Conservation (phyloP, 2,329 filamentous ascomycete genomes). For the Talaromyces islandicus region DNA sequence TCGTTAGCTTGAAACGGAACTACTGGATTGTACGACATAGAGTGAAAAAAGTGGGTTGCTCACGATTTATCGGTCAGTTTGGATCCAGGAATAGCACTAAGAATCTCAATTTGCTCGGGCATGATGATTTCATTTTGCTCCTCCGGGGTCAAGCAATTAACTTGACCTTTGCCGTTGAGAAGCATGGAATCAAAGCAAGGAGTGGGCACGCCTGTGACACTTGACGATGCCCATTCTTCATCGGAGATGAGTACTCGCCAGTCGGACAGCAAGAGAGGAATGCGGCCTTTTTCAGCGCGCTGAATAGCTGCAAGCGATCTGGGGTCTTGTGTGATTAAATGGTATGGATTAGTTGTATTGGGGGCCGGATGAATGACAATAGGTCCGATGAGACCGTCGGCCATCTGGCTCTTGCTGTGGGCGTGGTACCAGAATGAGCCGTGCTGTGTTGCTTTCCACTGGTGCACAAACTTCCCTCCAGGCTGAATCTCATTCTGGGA, state of each 20-base stretch:
- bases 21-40: too few species aligned
- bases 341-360: constrained; percentile 41
- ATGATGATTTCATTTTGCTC: too few species aligned
- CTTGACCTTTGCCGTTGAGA: not conserved
- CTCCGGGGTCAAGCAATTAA: too few species aligned
- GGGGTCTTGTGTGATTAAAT: constrained; percentile 38
- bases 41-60: too few species aligned
- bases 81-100: too few species aligned
- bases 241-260: constrained; percentile 49
- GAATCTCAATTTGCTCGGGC: too few species aligned
- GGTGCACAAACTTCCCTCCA: constrained; percentile 44
- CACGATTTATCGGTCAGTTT: too few species aligned
- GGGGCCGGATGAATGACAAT: constrained; percentile 43
- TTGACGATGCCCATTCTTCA: constrained; percentile 15
- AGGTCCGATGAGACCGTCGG: constrained; percentile 54
- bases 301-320: constrained; percentile 38
- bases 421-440: constrained; percentile 58
- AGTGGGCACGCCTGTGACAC: too few species aligned
- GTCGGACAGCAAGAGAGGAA: constrained; percentile 49
- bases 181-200: not conserved
- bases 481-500: constrained; percentile 48
- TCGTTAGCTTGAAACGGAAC: too few species aligned
- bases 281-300: constrained; percentile 41
- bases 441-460: constrained; percentile 48
- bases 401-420: constrained; percentile 49